phyloP scores from a whole-genome alignment of 1,284 basidiomycete genomes.

The Cryptococcus depauperatus region DNA sequence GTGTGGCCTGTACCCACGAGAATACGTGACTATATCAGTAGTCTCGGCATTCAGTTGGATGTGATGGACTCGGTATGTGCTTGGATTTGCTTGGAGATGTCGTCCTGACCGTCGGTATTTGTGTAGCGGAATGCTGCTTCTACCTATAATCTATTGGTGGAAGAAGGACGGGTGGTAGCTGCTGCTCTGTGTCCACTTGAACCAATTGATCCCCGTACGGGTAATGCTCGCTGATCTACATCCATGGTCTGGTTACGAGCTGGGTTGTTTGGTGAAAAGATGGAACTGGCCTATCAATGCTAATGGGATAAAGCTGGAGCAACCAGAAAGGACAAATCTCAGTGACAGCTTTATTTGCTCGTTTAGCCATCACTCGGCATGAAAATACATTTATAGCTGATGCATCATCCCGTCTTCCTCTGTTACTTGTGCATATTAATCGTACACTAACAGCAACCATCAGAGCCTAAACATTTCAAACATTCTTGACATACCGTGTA shows the following conservation, averaged over 20 bases:
- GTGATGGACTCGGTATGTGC: slow-evolving; percentile 77
- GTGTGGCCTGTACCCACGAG: slow-evolving; percentile 63
- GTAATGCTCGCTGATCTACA: slow-evolving; percentile 3
- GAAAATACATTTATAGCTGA: too few species aligned
- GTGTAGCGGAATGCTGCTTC: slow-evolving; percentile 78
- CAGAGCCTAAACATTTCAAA: not conserved
- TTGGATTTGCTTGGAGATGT: not conserved
- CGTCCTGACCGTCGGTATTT: not conserved
- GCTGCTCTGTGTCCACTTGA: slow-evolving; percentile 71
- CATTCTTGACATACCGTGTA: slow-evolving; percentile 29
- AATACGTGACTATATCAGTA: slow-evolving; percentile 61
- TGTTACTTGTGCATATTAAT: too few species aligned
- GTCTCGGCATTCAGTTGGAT: slow-evolving; percentile 80
- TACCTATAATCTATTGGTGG: slow-evolving; percentile 84
- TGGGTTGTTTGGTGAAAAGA: not conserved
- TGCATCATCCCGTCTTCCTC: too few species aligned
- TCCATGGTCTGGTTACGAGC: too few species aligned
- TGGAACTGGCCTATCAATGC: too few species aligned
- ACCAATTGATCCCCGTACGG: slow-evolving; percentile 40
- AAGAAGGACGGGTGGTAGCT: slow-evolving; percentile 85
- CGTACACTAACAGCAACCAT: not conserved
- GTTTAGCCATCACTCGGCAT: too few species aligned
- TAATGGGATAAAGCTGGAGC: too few species aligned
- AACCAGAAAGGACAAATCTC: too few species aligned
- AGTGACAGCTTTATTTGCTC: too few species aligned